Percentiles rank a stretch among this genome's conserved stretches.
Conservation (phyloP, 768 basidiomycete genomes). For the Udeniomyces megalosporus region DNA sequence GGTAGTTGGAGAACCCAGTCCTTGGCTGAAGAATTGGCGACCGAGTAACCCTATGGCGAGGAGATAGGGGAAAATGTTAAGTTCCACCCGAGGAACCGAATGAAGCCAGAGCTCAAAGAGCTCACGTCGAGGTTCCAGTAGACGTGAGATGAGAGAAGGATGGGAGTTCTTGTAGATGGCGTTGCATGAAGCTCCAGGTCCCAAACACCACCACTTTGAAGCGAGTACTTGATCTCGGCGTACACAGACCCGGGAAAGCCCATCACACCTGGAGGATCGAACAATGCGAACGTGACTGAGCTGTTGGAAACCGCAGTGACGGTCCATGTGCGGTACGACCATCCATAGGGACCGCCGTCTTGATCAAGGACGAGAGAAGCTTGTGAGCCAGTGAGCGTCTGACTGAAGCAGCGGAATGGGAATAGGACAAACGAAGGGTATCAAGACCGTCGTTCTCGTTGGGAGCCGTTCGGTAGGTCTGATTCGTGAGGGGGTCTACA, state of each 20-base stretch:
- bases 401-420: too few species aligned
- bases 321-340: conserved; percentile 4
- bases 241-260: conserved; percentile 2
- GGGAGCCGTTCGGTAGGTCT: neutral
- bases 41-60: neutral
- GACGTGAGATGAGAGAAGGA: conserved; percentile 24
- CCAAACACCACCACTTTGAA: neutral
- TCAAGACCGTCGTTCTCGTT: conserved; percentile 10
- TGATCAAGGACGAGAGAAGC: neutral
- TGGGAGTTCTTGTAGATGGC: conserved; percentile 15
- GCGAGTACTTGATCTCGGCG: neutral
- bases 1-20: conserved; percentile 18
- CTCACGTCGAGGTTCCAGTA: conserved; percentile 23
- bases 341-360: neutral
- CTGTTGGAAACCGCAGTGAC: neutral
- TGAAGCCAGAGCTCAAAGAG: neutral
- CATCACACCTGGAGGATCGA: neutral
- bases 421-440: too few species aligned
- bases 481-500: neutral
- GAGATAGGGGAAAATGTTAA: neutral
- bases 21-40: neutral
- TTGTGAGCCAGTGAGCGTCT: neutral
- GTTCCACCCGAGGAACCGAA: neutral
- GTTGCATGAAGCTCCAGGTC: conserved; percentile 3
- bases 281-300: neutral